Conservation (phyloP, 495 filamentous ascomycete genomes). For the Margaritispora aquatica region DNA sequence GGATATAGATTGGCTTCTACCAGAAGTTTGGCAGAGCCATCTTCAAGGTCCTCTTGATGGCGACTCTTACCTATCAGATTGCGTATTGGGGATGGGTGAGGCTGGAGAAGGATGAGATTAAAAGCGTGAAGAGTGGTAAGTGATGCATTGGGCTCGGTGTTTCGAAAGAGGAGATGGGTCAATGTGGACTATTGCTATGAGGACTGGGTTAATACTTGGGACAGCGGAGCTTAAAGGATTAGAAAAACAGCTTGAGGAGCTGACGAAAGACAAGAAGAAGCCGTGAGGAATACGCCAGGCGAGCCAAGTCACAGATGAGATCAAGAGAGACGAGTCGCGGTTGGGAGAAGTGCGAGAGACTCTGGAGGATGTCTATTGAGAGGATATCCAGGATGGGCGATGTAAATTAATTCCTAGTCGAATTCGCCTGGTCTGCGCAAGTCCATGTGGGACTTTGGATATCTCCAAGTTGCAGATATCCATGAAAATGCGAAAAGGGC, state of each 20-base stretch:
- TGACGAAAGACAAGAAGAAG: constrained; percentile 13
- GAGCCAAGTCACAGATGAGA: neutral
- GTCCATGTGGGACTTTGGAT: too few relatives aligned
- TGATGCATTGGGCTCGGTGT: constrained; percentile 5
- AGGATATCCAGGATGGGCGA: neutral
- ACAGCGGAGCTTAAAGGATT: constrained; percentile 8
- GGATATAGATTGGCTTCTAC: constrained; percentile 63
- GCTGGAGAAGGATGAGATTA: constrained; percentile 69
- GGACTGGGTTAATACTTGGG: neutral
- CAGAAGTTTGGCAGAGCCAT: constrained; percentile 73
- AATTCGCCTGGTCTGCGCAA: too few relatives aligned
- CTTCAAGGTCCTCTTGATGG: constrained; percentile 77
- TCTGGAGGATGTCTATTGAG: neutral
- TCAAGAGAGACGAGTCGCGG: neutral
- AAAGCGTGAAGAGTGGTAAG: constrained; percentile 35
- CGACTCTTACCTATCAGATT: constrained; percentile 83
- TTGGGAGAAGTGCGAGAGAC: neutral
- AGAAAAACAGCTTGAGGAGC: constrained; percentile 9
- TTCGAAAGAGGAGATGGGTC: neutral
- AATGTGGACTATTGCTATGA: neutral
- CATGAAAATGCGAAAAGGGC: too few relatives aligned
- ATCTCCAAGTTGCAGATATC: too few relatives aligned
- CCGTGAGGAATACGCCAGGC: neutral
- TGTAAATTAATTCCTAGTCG: neutral
- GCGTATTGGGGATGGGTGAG: constrained; percentile 81